Evolutionary conservation across 495 filamentous ascomycete genomes (phyloP).

Genomic region (Talaromyces nanjingensis): DNA sequence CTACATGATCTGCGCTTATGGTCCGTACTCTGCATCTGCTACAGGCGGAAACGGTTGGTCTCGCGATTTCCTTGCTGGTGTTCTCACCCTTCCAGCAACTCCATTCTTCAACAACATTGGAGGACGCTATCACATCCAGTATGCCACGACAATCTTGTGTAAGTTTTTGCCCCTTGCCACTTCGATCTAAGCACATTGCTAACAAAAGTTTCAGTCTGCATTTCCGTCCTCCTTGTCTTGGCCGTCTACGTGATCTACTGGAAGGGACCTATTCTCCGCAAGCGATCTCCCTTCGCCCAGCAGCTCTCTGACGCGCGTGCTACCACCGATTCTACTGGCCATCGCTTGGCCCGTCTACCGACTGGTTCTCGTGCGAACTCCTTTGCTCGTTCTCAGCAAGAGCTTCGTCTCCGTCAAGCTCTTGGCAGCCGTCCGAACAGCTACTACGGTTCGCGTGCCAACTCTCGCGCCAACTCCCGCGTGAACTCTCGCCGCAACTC

Average conservation of each 20-base stretch:
- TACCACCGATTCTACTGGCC: conserved; percentile 34
- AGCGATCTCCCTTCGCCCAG: conserved; percentile 68
- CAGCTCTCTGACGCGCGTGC: conserved; percentile 49
- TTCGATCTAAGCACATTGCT: background rate
- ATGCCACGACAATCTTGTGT: conserved; percentile 66
- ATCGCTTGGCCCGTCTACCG: conserved; percentile 31
- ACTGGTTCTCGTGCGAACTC: conserved; percentile 35
- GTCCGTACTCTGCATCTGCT: conserved; percentile 64
- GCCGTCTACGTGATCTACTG: conserved; percentile 75
- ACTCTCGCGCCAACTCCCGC: conserved; percentile 32
- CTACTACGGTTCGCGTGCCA: conserved; percentile 25
- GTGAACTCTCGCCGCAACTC: conserved; percentile 31
- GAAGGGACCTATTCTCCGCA: conserved; percentile 61
- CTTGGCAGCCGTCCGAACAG: conserved; percentile 35
- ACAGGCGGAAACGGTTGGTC: conserved; percentile 69
- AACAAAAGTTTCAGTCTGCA: conserved; percentile 33
- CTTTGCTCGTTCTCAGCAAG: conserved; percentile 42
- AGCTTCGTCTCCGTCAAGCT: conserved; percentile 38
- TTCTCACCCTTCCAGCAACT: conserved; percentile 65
- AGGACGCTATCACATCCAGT: conserved; percentile 51
- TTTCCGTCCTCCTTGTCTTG: conserved; percentile 61
- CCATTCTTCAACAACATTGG: conserved; percentile 65
- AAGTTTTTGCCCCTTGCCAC: conserved; percentile 12
- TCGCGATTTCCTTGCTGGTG: conserved; percentile 76
- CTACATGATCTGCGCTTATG: conserved; percentile 67